Evolutionary conservation across 1,284 basidiomycete genomes (phyloP).

Genomic region (Papiliotrema terrestris): DNA sequence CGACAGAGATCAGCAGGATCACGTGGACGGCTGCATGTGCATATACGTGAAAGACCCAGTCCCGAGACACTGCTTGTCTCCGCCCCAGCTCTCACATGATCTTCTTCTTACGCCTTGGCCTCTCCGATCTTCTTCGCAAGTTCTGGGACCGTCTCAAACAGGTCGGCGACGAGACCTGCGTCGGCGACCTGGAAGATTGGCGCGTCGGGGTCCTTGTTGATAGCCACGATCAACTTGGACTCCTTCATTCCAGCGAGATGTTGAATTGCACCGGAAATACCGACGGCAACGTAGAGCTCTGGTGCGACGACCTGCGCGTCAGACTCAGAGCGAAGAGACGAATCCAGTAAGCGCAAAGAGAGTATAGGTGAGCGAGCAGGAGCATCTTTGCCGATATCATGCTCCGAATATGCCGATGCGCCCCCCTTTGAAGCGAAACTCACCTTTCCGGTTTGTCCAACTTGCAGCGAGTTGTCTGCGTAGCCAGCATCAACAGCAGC

Average conservation of each 20-base stretch:
- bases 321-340: too few species aligned
- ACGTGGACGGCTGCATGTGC: too few species aligned
- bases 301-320: conserved; percentile 68
- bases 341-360: too few species aligned
- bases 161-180: conserved; percentile 86
- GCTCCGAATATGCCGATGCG: not conserved
- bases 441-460: conserved; percentile 95
- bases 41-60: too few species aligned
- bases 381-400: not conserved
- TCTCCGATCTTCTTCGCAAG: conserved; percentile 68
- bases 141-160: conserved; percentile 84
- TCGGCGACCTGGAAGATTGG: conserved; percentile 99
- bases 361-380: too few species aligned
- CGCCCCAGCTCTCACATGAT: not conserved
- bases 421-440: conserved; percentile 8
- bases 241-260: conserved; percentile 99
- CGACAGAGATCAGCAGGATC: too few species aligned
- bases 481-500: conserved; percentile 98
- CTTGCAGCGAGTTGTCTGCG: conserved; percentile 96
- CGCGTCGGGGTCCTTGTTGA: conserved; percentile 99
- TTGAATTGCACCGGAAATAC: conserved; percentile 98
- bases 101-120: conserved; percentile 16
- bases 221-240: conserved; percentile 94
- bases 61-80: not conserved
- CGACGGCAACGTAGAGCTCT: conserved; percentile 91